A percentile compares a stretch with the other conserved stretches of the same genome.
These are phyloP conservation scores for Colletotrichum eremochloae DNA, from an alignment of 2,329 filamentous ascomycete genomes.

Conservation along the genomic window DNA sequence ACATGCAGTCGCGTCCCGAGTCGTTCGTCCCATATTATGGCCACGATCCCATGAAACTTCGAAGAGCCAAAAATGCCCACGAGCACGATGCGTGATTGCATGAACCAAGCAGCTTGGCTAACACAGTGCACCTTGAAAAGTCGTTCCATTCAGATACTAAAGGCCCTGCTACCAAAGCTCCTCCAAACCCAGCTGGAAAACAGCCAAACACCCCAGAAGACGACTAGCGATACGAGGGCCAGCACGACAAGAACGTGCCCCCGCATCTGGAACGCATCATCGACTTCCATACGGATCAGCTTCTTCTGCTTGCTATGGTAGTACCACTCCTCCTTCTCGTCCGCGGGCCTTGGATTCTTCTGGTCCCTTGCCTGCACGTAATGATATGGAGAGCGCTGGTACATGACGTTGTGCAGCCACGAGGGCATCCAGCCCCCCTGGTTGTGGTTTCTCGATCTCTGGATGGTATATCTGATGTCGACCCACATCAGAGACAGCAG, in stretches of 20 bases:
- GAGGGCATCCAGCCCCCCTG: conserved; percentile 49
- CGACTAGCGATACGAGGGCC: conserved; percentile 51
- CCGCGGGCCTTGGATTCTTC: conserved; percentile 35
- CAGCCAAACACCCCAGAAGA: conserved; percentile 48
- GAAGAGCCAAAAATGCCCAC: background rate
- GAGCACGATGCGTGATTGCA: too few species aligned
- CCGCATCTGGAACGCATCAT: conserved; percentile 73
- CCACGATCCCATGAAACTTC: background rate
- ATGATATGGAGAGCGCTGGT: conserved; percentile 56
- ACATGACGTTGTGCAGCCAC: conserved; percentile 59
- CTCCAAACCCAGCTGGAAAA: conserved; percentile 31
- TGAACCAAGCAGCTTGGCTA: background rate
- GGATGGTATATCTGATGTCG: conserved; percentile 67
- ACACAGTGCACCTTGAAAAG: background rate
- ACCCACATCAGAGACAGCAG: conserved; percentile 74
- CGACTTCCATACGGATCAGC: conserved; percentile 72
- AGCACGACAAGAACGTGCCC: conserved; percentile 66
- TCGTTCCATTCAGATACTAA: background rate
- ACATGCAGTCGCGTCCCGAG: background rate
- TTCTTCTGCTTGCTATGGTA: conserved; percentile 71
- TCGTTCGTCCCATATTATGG: conserved; percentile 30
- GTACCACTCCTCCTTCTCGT: conserved; percentile 53
- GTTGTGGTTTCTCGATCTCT: conserved; percentile 59
- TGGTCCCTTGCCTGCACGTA: conserved; percentile 47
- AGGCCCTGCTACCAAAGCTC: background rate